Base-by-base conservation (phyloP, 805 yeast genomes). In the Yamadazyma scolyti region DNA sequence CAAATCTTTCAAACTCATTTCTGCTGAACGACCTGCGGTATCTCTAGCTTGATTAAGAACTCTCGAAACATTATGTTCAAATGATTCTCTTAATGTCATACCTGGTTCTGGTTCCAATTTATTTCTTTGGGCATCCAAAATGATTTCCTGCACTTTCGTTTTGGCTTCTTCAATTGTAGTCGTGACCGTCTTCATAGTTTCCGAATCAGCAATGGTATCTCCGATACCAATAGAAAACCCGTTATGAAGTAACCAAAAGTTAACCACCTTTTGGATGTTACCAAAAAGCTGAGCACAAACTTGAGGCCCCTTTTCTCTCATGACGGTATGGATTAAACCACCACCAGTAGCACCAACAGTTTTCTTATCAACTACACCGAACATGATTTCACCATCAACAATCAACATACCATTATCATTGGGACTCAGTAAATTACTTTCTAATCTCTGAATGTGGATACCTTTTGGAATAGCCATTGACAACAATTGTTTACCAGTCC, bases 171-270 rank as follows among this genome's bases (percentile, higher is more conserved):
- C 80, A 58, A 93, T 93, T 3, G 97, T 90, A 36, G 82, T 81
- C 1, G 97, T 93, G 48, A 93, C 89, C 46, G 82, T 82, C 46
- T 80, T 79, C 96, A 93, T 94, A 24, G 99, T 93, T 18, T 76
- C 80, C n/a, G 89, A 77, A 69, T 94, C 98, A 28, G 98, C 98
- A 67, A 93, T 94, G 4, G 98, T 93, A 64, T 93, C 99, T 71
- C 99, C 99, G 62, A 93, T 93, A 75, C 99, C 99, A 48, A 94
- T 94, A 9, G 97, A 90, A 65, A 93, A 93, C 39, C 98, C 97
- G 50, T 85, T 86, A 56, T 94, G 98, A 32, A 93, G 71, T 39
- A 93, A 71, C 99, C 98, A 93, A 59, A 74, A 93, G 61, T 93
- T 93, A 23, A 89, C 96, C 37, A 93, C 94, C 53, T 88, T 90